Conservation (phyloP, 352 stramenopile species). For the Phytophthora agathidicida region DNA sequence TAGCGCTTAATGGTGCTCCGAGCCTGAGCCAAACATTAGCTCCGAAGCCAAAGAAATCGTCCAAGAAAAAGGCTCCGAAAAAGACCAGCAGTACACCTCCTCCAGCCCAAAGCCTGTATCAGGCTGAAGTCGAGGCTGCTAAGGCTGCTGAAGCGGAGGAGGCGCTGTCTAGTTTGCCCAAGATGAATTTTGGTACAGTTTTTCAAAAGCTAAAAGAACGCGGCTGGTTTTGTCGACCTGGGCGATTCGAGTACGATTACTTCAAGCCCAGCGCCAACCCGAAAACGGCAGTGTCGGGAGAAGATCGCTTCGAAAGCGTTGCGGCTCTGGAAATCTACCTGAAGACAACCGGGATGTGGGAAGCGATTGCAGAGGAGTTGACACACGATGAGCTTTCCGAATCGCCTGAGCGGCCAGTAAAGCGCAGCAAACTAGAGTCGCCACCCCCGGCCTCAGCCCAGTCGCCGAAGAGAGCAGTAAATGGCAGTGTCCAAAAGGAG, state of each 20-base stretch:
- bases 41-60: conserved; percentile 34
- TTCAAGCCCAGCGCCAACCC: conserved; percentile 68
- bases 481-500: conserved; percentile 39
- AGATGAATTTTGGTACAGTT: conserved; percentile 66
- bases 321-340: conserved; percentile 72
- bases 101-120: conserved; percentile 21
- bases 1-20: conserved; percentile 18
- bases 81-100: conserved; percentile 14
- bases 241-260: conserved; percentile 87
- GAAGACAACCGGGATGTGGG: conserved; percentile 67
- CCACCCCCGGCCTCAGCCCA: conserved; percentile 13
- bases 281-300: conserved; percentile 54
- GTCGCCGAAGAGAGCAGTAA: conserved; percentile 37
- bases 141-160: conserved; percentile 3
- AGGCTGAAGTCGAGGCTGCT: conserved; percentile 34
- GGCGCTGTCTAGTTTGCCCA: conserved; percentile 23
- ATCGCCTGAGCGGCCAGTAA: conserved; percentile 16
- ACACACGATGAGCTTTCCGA: conserved; percentile 21
- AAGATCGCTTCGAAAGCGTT: conserved; percentile 82
- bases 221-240: conserved; percentile 74
- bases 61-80: conserved; percentile 29
- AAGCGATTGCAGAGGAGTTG: conserved; percentile 50
- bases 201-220: conserved; percentile 55
- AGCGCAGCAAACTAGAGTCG: conserved; percentile 37
- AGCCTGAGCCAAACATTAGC: not conserved